Base-by-base conservation (phyloP, 495 filamentous ascomycete genomes). In the Daldinia concentrica region DNA sequence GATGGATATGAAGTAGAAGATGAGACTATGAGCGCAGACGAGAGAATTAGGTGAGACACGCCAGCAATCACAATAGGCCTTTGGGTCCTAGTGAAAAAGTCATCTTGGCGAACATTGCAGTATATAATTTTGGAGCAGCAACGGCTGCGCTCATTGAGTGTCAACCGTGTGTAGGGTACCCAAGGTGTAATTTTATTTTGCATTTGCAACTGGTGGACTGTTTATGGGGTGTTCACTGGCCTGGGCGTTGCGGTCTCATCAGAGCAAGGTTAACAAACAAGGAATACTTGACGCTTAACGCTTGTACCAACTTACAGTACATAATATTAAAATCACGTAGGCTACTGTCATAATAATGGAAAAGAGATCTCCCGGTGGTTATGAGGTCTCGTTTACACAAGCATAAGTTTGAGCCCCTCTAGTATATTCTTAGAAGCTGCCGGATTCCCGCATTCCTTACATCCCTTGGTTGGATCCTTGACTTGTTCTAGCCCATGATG, bases 21-120 rank as follows among this genome's bases (percentile, higher is more conserved):
- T 34, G 80, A 82, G 58, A 80, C 52, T 14, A 80, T 82, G 64
- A 61, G 64, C 19, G 75, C 39, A 22, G 82, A 83, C 39, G 79
- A 81, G 66, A 66, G 56, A 58, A 29, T 79, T 17, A 59, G 62
- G 15, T 68, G 56, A 77, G 58, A 48, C 50, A 26, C 12, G 27
- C 9, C 50, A 22, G 15, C 27, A 54, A 37, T 41, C 27, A 37
- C 17, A 32, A 50, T 51, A 48, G 30, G 12, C 24, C 26, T 36
- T 58, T 65, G 27, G 29, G 57, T 30, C 45, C 37, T 17, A 30
- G 26, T 43, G 24, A 52, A 24, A 64, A 41, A 39, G 5, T 55
- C 36, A 39, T 36, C 9, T 57, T 57, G 8, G 50, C 22, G 41
- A 30, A 29, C 29, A 56, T 29, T 36, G 26, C 54, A 27, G 19